Evolutionary conservation across 1,284 basidiomycete genomes (phyloP), one percentile per base, ranked within the genome.

Genomic region (Ganoderma lucidum): DNA sequence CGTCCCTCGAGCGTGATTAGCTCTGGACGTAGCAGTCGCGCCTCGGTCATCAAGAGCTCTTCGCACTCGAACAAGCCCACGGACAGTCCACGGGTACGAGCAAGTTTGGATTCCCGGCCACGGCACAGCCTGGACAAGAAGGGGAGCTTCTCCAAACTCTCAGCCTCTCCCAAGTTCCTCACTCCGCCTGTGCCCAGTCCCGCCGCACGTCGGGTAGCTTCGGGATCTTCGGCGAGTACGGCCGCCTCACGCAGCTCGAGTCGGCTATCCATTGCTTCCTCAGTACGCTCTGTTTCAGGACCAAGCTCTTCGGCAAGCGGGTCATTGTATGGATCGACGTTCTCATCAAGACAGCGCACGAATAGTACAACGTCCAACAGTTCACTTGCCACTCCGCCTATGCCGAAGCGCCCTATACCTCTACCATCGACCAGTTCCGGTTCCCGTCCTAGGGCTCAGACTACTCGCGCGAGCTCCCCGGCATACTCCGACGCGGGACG

Each of bases 261-360:
- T 72, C 81, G 84, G 64, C 68, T 85, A 70, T 90, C 88, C 3
- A 81, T 78, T 39, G 75, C 80, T n/a, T 84, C 87, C 2, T 80
- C 83, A 2, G 82, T 75, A 58, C 85, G 89, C 61, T 88, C 89
- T 17, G 84, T 86, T 6, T 90, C 89, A 15, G 87, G 88, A 35
- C 83, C 68, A 6, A 64, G 64, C 6, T 66, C 63, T 5, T 51
- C 63, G 56, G 41, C 19, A 3, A 65, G 67, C 23, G 69, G 79
- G 3, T 79, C 87, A 19, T 67, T 92, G 42, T 85, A 87, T 71
- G 83, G 83, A 28, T 86, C 93, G 2, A 95, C 93, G 3, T 94
- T 90, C 78, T 86, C 93, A 48, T 95, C 93, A n/a, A 87, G 93
- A 41, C 93, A 95, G 75, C 85, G 93, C 37, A 93, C 92, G 23